Evolutionary conservation across 768 basidiomycete species (phyloP).

Genomic region (Stropharia rugosoannulata): DNA sequence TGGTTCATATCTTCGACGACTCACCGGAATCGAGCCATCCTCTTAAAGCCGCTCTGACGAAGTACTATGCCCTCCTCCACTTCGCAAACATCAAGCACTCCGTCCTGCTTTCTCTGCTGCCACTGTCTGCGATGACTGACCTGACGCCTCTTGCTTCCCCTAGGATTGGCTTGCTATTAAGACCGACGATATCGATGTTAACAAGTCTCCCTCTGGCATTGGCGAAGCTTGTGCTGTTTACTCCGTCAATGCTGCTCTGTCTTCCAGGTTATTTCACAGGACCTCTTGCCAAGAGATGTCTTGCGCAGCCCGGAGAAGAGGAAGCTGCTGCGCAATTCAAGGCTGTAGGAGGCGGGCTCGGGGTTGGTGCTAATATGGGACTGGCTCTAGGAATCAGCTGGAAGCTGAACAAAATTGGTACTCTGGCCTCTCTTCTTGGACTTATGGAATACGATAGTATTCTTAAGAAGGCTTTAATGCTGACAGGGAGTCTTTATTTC

Average conservation of each 20-base stretch:
- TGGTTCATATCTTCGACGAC: slow-evolving; percentile 10
- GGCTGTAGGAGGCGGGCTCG: slow-evolving; percentile 55
- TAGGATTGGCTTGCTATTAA: slow-evolving; percentile 27
- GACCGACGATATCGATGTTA: slow-evolving; percentile 23
- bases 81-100: slow-evolving; percentile 51
- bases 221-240: slow-evolving; percentile 33
- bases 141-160: slow-evolving; percentile 24
- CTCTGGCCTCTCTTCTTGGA: slow-evolving; percentile 9
- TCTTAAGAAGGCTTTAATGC: slow-evolving; percentile 13
- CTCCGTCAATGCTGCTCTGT: slow-evolving; percentile 48
- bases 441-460: slow-evolving; percentile 4
- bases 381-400: slow-evolving; percentile 21
- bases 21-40: neutral
- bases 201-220: slow-evolving; percentile 39
- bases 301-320: slow-evolving; percentile 52
- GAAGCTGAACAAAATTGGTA: slow-evolving; percentile 15
- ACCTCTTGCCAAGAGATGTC: slow-evolving; percentile 35
- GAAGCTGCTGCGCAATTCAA: slow-evolving; percentile 75
- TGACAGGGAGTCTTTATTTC: slow-evolving; percentile 23
- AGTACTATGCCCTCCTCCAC: slow-evolving; percentile 56
- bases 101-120: slow-evolving; percentile 33
- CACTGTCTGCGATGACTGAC: slow-evolving; percentile 8
- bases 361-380: slow-evolving; percentile 29
- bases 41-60: slow-evolving; percentile 46
- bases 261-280: slow-evolving; percentile 60